phyloP scores from a whole-genome alignment of 352 stramenopile species.

The Pythium insidiosum region DNA sequence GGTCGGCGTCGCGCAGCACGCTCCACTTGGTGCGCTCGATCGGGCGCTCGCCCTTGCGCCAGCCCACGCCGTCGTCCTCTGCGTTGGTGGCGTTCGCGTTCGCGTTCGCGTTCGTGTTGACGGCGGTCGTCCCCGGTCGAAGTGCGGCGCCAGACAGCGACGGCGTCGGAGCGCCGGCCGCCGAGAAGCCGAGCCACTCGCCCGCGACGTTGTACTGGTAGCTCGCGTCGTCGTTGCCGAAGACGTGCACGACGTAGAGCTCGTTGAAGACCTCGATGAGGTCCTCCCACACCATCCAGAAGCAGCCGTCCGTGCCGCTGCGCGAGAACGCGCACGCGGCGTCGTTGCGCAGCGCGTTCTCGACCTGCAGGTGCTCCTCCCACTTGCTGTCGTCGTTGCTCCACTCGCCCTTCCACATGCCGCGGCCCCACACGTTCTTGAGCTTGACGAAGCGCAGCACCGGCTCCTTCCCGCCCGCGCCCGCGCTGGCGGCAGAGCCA shows the following conservation, averaged over 20 bases:
- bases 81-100: background rate
- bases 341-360: slow-evolving; percentile 53
- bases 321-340: slow-evolving; percentile 53
- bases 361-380: slow-evolving; percentile 73
- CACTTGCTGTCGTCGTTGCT: slow-evolving; percentile 79
- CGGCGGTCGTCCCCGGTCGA: background rate
- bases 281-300: slow-evolving; percentile 81
- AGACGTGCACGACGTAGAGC: slow-evolving; percentile 48
- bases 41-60: slow-evolving; percentile 17
- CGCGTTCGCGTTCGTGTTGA: background rate
- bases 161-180: slow-evolving; percentile 22
- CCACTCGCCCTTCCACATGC: slow-evolving; percentile 80
- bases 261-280: slow-evolving; percentile 67
- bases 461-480: background rate
- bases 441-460: slow-evolving; percentile 70
- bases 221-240: slow-evolving; percentile 13
- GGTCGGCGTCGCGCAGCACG: slow-evolving; percentile 61
- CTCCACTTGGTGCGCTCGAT: slow-evolving; percentile 63
- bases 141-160: background rate
- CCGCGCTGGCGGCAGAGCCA: background rate
- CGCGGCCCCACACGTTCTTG: slow-evolving; percentile 70
- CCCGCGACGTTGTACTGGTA: slow-evolving; percentile 53
- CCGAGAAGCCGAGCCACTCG: slow-evolving; percentile 34
- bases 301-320: slow-evolving; percentile 63
- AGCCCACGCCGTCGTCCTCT: background rate